A percentile compares a stretch with the other conserved stretches of the same genome.
Evolutionary conservation across 2,329 filamentous ascomycete genomes (phyloP).

Genomic region (Rhynchosporium graminicola): DNA sequence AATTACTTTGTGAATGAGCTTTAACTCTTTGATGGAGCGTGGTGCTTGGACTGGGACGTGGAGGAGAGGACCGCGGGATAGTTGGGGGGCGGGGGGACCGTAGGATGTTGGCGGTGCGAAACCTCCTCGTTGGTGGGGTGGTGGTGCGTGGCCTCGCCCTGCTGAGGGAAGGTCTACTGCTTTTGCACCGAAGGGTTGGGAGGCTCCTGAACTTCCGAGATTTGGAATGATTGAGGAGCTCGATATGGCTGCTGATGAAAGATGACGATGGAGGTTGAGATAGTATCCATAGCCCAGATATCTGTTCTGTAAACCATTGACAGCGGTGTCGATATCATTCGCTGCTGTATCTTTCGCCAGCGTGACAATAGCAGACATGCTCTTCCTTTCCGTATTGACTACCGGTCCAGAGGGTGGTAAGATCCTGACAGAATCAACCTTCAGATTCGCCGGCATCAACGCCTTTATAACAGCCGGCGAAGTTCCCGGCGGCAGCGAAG

Average conservation of each 20-base stretch:
- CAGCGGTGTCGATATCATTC: slow-evolving; percentile 78
- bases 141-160: slow-evolving; percentile 50
- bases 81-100: slow-evolving; percentile 41
- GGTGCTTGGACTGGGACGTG: slow-evolving; percentile 76
- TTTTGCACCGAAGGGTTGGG: slow-evolving; percentile 78
- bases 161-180: slow-evolving; percentile 49
- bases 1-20: slow-evolving; percentile 84
- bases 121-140: slow-evolving; percentile 53
- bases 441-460: slow-evolving; percentile 59
- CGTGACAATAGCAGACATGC: slow-evolving; percentile 76
- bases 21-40: slow-evolving; percentile 73
- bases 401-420: slow-evolving; percentile 55
- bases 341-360: slow-evolving; percentile 78
- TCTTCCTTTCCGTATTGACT: slow-evolving; percentile 63
- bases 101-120: slow-evolving; percentile 81
- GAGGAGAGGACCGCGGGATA: slow-evolving; percentile 48
- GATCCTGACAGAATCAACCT: slow-evolving; percentile 73
- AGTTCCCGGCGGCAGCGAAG: slow-evolving; percentile 60
- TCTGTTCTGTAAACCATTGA: slow-evolving; percentile 76
- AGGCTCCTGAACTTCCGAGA: slow-evolving; percentile 43
- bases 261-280: slow-evolving; percentile 75
- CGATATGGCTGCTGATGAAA: slow-evolving; percentile 73
- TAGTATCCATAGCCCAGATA: slow-evolving; percentile 87
- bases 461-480: slow-evolving; percentile 61
- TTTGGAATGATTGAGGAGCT: slow-evolving; percentile 49